Evolutionary conservation across 257 asterid genomes (phyloP), one percentile per base, ranked within the genome.

Genomic region (Solanum neorickii): DNA sequence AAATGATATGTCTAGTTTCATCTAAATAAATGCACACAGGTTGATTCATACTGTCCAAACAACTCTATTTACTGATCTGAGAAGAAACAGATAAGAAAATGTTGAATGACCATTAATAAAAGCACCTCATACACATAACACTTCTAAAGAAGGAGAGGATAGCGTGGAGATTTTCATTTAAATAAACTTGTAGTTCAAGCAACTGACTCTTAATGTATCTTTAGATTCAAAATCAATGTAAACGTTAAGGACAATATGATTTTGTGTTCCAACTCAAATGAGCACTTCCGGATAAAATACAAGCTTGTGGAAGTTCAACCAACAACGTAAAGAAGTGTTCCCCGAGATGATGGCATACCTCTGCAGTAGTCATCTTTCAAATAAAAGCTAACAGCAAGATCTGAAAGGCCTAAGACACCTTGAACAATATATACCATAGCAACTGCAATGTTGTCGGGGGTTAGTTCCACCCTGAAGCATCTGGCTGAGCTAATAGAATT

Each of bases 351-450:
- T 87, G 78, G 85, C 86, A 87, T 90, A 97, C 99, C 99, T 97
- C 99, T 9, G 99, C 99, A 89, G 99, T 99, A 95, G 89, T 95
- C 98, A 90, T 97, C 99, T 93, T 97, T 97, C 93, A 97, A 86
- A 93, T 95, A 97, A 91, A 92, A 97, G 92, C 89, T 96, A 87
- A 96, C 98, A 87, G 99, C 99, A 87, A 97, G 95, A 89, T 97
- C 92, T 35, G 99, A 90, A 52, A 96, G 98, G 87, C 98, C 98
- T 90, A 97, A 88, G 85, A 96, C 98, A 74, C 99, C 99, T 93
- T 97, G 99, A 83, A 97, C 99, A 86, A 97, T 95, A 91, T 97
- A 97, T 87, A 97, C 99, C 99, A 95, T 95, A 42, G 99, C 99
- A 88, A 97, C 98, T 9, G 99, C 99, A 90, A 97, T 89, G 85